These are phyloP conservation scores for Pichia sorboxylosa DNA, from an alignment of 1,139 yeast species.

Conservation along the genomic window DNA sequence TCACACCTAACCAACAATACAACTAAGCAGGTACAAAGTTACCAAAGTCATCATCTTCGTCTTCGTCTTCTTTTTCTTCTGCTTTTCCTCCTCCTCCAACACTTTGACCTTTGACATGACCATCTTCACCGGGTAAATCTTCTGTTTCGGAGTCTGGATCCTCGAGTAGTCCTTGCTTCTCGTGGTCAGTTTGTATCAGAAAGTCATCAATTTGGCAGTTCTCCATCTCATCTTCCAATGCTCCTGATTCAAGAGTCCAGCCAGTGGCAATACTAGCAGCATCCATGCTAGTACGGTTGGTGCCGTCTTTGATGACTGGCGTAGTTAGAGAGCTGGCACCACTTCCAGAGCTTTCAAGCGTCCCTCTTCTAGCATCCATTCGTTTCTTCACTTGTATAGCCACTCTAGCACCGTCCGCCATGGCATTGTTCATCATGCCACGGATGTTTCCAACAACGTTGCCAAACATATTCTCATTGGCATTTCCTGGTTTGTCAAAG, in stretches of 20 bases:
- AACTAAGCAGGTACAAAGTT: constrained; percentile 21
- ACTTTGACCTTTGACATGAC: neutral
- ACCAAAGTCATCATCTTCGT: constrained; percentile 25
- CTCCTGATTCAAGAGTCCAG: constrained; percentile 10
- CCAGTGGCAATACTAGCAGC: constrained; percentile 11
- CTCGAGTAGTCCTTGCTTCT: constrained; percentile 2
- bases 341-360: constrained; percentile 8
- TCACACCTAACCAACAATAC: too few relatives aligned
- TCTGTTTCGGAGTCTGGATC: constrained; percentile 2
- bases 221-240: constrained; percentile 5
- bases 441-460: constrained; percentile 48
- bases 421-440: constrained; percentile 80
- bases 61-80: constrained; percentile 9
- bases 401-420: constrained; percentile 86
- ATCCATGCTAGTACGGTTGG: constrained; percentile 10
- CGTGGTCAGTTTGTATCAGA: constrained; percentile 1
- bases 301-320: constrained; percentile 1
- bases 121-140: neutral
- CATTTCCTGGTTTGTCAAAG: constrained; percentile 44
- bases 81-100: constrained; percentile 1
- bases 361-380: constrained; percentile 51
- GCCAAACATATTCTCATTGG: constrained; percentile 20
- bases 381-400: constrained; percentile 81
- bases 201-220: constrained; percentile 7
- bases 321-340: constrained; percentile 3